These are phyloP conservation scores for Brassica balearica DNA, from an alignment of 441 rosid species.

Conservation along the genomic window DNA sequence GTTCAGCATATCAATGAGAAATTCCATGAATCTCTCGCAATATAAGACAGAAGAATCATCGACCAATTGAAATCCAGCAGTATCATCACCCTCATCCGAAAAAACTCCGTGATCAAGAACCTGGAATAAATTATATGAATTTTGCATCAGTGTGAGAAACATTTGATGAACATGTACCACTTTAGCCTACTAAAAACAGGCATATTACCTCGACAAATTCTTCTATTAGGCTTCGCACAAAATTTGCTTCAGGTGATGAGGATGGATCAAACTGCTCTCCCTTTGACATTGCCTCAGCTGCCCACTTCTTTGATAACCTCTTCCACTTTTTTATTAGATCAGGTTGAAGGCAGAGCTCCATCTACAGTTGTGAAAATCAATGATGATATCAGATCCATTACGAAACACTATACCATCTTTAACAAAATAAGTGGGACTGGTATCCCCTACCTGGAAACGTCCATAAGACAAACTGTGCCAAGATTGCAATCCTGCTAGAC, in stretches of 20 bases:
- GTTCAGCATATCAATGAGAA: conserved; percentile 95
- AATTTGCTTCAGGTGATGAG: conserved; percentile 70
- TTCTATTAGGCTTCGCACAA: conserved; percentile 83
- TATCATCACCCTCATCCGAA: conserved; percentile 52
- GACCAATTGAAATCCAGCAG: conserved; percentile 50
- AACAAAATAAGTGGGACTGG: too few species aligned
- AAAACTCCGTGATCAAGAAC: conserved; percentile 83
- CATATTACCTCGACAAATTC: conserved; percentile 87
- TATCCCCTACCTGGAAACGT: conserved; percentile 92
- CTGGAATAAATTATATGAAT: conserved; percentile 44
- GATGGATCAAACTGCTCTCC: conserved; percentile 72
- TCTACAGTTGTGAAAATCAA: conserved; percentile 57
- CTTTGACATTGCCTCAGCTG: conserved; percentile 64
- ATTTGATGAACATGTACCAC: conserved; percentile 27
- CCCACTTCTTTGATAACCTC: conserved; percentile 75
- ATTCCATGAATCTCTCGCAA: conserved; percentile 98
- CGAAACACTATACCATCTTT: conserved; percentile 16
- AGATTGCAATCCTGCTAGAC: conserved; percentile 81
- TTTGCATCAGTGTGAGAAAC: conserved; percentile 26
- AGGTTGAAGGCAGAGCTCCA: conserved; percentile 92
- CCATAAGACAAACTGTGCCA: conserved; percentile 98
- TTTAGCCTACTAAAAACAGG: conserved; percentile 14
- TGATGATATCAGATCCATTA: conserved; percentile 30
- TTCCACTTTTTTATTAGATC: conserved; percentile 92
- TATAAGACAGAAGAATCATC: conserved; percentile 84